A percentile compares a stretch with the other conserved stretches of the same genome.
Evolutionary conservation across 164 flowering plant species (phyloP).

Genomic region (Vitis labrusca): DNA sequence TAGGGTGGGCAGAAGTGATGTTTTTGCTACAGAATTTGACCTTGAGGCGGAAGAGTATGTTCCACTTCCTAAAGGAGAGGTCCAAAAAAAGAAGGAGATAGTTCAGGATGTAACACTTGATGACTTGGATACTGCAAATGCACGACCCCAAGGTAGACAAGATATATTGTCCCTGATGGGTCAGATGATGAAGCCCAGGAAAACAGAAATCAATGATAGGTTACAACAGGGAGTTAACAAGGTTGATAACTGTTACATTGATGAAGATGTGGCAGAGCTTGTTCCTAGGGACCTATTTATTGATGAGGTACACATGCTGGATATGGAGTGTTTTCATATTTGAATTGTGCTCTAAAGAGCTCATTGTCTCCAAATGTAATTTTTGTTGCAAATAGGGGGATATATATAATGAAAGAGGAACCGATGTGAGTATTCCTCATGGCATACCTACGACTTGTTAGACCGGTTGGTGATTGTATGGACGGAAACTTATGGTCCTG

Average conservation of each 20-base stretch:
- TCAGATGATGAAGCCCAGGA: constrained; percentile 96
- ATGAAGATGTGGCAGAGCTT: constrained; percentile 95
- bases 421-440: constrained; percentile 84
- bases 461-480: too few species aligned
- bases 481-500: too few species aligned
- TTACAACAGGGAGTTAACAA: constrained; percentile 89
- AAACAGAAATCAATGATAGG: constrained; percentile 95
- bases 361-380: constrained; percentile 78
- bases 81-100: constrained; percentile 95
- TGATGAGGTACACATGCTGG: constrained; percentile 90
- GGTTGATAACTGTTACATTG: constrained; percentile 89
- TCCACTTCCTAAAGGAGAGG: constrained; percentile 99
- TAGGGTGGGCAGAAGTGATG: constrained; percentile 98
- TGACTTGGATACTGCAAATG: constrained; percentile 60
- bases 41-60: constrained; percentile 99
- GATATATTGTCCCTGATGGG: constrained; percentile 49
- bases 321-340: constrained; percentile 95
- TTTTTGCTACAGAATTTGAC: constrained; percentile 96
- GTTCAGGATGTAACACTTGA: constrained; percentile 66
- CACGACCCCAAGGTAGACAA: constrained; percentile 53
- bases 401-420: constrained; percentile 86
- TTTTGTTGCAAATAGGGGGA: constrained; percentile 78
- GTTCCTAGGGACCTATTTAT: constrained; percentile 97
- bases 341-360: constrained; percentile 93
- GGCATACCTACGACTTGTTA: constrained; percentile 32